Evolutionary conservation across 2,329 filamentous ascomycete genomes (phyloP).

Genomic region (Periconia digitata): DNA sequence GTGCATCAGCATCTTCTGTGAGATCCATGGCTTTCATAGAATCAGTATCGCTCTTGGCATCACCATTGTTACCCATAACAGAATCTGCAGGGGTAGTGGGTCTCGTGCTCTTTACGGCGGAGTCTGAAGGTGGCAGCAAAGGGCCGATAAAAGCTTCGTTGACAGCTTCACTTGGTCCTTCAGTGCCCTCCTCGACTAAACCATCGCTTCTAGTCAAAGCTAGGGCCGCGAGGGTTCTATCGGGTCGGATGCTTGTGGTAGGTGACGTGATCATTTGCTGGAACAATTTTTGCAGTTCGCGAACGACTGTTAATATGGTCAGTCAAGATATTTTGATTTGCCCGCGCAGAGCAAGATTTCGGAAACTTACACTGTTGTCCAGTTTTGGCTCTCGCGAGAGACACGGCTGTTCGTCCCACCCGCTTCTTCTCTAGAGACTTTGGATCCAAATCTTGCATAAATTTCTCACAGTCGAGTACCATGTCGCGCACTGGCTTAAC

Average conservation of each 20-base stretch:
- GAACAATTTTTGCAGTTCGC: constrained; percentile 72
- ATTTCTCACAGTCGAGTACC: constrained; percentile 72
- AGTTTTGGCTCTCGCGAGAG: constrained; percentile 58
- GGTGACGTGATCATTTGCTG: constrained; percentile 66
- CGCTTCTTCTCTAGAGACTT: constrained; percentile 66
- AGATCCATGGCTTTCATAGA: constrained; percentile 25
- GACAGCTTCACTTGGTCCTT: constrained; percentile 19
- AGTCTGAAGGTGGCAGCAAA: constrained; percentile 39
- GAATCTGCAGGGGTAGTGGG: constrained; percentile 18
- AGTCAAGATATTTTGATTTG: background rate
- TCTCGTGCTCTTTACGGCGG: constrained; percentile 4
- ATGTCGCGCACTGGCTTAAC: constrained; percentile 79
- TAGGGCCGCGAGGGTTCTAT: constrained; percentile 75
- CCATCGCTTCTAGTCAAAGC: constrained; percentile 66
- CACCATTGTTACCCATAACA: constrained; percentile 24
- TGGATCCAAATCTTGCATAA: constrained; percentile 68
- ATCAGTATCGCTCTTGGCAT: constrained; percentile 18
- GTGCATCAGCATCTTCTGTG: constrained; percentile 2
- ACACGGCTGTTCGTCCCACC: constrained; percentile 73
- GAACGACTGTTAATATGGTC: constrained; percentile 61
- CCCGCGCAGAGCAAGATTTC: background rate
- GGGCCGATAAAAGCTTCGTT: constrained; percentile 45
- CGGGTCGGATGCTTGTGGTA: constrained; percentile 66
- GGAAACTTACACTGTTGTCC: constrained; percentile 71
- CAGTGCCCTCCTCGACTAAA: constrained; percentile 49